Conservation (phyloP, 352 stramenopile genomes). For the Elongisporangium senticosum region DNA sequence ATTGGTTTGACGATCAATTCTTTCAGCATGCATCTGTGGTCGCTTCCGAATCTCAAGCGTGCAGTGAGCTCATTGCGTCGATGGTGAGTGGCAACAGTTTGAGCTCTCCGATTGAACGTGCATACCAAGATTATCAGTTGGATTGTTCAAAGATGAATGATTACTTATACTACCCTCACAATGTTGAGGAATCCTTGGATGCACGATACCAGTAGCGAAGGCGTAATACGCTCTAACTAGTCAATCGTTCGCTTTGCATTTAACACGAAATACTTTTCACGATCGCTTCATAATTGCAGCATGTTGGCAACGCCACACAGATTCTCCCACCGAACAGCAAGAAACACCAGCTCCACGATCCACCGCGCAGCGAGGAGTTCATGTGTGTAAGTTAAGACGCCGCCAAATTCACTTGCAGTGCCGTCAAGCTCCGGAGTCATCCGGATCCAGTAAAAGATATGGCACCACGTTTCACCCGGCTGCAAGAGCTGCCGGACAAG, state of each 20-base stretch:
- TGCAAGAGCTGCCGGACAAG: conserved; percentile 33
- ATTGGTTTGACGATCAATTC: neutral
- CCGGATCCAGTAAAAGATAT: conserved; percentile 67
- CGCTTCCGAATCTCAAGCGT: neutral
- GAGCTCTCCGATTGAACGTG: neutral
- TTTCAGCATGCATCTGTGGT: neutral
- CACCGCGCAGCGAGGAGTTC: conserved; percentile 41
- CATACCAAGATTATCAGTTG: neutral
- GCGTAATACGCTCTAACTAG: no score
- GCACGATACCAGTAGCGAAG: neutral
- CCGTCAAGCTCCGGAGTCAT: conserved; percentile 15
- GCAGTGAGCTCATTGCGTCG: neutral
- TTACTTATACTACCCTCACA: neutral
- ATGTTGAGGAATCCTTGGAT: neutral
- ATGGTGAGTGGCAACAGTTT: neutral
- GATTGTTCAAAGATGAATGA: neutral
- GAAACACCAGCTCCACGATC: conserved; percentile 52
- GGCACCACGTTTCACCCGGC: conserved; percentile 44
- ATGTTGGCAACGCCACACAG: conserved; percentile 17
- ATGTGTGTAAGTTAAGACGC: conserved; percentile 41
- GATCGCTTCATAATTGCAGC: conserved; percentile 1
- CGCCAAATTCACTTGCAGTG: conserved; percentile 34
- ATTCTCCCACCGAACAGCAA: conserved; percentile 52
- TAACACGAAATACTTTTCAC: no score
- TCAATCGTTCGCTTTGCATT: no score